Evolutionary conservation across 352 stramenopile species (phyloP), one percentile per base, ranked within the genome.

Genomic region (Phytophthora multivora): DNA sequence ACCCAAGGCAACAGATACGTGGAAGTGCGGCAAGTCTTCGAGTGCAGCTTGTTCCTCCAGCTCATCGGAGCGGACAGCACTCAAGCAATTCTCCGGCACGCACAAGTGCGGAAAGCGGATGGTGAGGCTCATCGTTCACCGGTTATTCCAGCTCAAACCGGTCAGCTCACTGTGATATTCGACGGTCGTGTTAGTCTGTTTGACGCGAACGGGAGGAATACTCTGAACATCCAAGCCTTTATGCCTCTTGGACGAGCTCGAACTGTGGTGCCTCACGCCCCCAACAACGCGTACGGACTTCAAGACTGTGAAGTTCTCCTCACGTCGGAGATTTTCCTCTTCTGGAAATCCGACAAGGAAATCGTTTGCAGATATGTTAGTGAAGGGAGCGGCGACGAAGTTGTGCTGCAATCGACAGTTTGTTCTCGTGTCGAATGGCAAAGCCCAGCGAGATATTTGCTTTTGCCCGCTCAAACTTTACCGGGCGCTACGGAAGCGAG

Each of bases 341-440:
- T 88, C 41, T 89, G 79, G 79, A 78, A 84, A 60, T 74, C 81
- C 1, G 56, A 80, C 5, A 59, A 54, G 21, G 81, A 91, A 56
- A 28, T 91, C 5, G 76, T 91, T 4, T 91, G 82, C 48, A 76
- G 82, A 26, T 91, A 86, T 55, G 80, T 83, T 39, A 75, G 69
- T 19, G 78, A 86, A 23, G 84, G 75, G 4, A 62, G 42, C 2
- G 79, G 79, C 2, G 77, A 90, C 10, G 84, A 91, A 43, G 71
- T 91, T 39, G 71, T 91, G 15, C 66, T 93, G 33, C 83, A 89
- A 47, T 86, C 76, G 0, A 71, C 69, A 18, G 65, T 89, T 39
- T 78, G 79, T 4, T 52, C 81, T 51, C 79, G 69, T 1, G 53
- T 88, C 0, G 75, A 82, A 40, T 40, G 90, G 15, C 68, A 75